Percentiles rank a stretch among this genome's conserved stretches.
Evolutionary conservation across 2,329 filamentous ascomycete genomes (phyloP).

Genomic region (Colletotrichum theobromicola): DNA sequence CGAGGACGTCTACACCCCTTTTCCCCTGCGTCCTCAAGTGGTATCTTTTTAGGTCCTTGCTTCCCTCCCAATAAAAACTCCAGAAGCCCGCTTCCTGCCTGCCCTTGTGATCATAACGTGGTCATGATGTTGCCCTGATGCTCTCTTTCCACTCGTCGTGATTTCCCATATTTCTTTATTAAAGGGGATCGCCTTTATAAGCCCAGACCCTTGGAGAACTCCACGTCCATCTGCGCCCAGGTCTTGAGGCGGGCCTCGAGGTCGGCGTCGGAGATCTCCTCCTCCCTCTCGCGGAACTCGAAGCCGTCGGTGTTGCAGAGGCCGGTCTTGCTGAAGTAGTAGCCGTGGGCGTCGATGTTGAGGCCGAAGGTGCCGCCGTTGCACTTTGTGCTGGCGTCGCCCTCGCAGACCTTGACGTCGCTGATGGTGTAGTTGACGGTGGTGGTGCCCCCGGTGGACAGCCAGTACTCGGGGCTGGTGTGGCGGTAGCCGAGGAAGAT

Average conservation of each 20-base stretch:
- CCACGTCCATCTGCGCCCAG: conserved; percentile 39
- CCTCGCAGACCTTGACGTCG: conserved; percentile 53
- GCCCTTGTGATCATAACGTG: background rate
- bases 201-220: conserved; percentile 20
- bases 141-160: background rate
- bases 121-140: background rate
- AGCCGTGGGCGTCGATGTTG: conserved; percentile 48
- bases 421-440: conserved; percentile 39
- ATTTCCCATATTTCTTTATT: background rate
- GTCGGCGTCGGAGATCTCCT: conserved; percentile 37
- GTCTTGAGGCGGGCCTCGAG: conserved; percentile 41
- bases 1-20: background rate
- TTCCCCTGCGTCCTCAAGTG: background rate
- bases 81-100: conserved; percentile 8
- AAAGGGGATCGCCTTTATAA: background rate
- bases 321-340: conserved; percentile 53
- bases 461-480: conserved; percentile 73
- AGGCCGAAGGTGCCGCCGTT: conserved; percentile 55
- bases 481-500: conserved; percentile 67
- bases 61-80: background rate
- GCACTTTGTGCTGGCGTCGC: conserved; percentile 51
- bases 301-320: conserved; percentile 39
- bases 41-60: background rate
- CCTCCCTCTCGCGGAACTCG: conserved; percentile 12
- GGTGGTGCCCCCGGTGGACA: conserved; percentile 41